Base-by-base conservation (phyloP, 2,329 filamentous ascomycete genomes). In the Didymella arachidicola region DNA sequence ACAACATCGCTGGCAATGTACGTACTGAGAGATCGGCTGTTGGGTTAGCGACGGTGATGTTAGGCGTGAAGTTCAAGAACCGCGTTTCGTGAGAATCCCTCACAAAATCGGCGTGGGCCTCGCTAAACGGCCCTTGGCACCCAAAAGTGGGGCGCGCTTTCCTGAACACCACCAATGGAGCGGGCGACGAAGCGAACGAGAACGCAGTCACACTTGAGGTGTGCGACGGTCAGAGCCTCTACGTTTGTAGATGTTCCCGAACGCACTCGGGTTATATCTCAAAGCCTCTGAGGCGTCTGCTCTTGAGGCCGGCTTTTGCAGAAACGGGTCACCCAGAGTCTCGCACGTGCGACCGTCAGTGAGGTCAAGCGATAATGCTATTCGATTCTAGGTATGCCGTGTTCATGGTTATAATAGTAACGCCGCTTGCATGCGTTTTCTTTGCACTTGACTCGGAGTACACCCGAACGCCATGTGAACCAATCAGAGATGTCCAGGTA, bases 401-500 rank as follows among this genome's bases (percentile, higher is more conserved):
- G 16, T 32, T 16, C 32, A 19, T 29, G 7, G 22, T 22, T 22
- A 19, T 36, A n/a, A 29, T 16, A 22, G 7, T 22, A 39, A 45
- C 32, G 46, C 46, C 53, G 27, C 25, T 38, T 38, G 18, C 4
- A 57, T 57, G 47, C 47, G 10, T 26, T 38, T 45, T 38, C 29
- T 27, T 26, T 27, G 10, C 4, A 27, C 18, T 27, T 7, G 25
- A 46, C 34, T 16, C 32, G 16, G 11, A n/a, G 16, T n/a, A 8
- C 1, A 36, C 32, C 32, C 47, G 49, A 66, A 68, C 53, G 59
- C 63, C 60, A 25, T 53, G 26, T 47, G 19, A 39, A 22, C 18
- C 48, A 46, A 29, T 46, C 57, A 63, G n/a, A 69, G 69, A 63
- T 78, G 75, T 12, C 75, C 75, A 57, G 75, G 72, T n/a, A 78